Percentiles rank a stretch among this genome's conserved stretches.
These are phyloP conservation scores for Elsinoe perseae DNA, from an alignment of 2,329 filamentous ascomycete species.

Conservation along the genomic window DNA sequence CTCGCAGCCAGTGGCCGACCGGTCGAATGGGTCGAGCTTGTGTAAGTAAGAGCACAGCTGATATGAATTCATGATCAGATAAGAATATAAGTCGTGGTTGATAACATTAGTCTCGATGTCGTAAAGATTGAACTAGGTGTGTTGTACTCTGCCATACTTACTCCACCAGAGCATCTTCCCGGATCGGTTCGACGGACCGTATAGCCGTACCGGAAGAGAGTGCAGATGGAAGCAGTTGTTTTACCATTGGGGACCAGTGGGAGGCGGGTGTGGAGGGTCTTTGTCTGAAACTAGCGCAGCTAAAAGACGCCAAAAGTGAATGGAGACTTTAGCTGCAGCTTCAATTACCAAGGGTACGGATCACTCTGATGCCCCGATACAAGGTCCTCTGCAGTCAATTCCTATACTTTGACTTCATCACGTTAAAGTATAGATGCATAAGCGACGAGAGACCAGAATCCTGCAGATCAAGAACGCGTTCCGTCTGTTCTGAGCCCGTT, in stretches of 20 bases:
- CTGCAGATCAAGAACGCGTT: slow-evolving; percentile 1
- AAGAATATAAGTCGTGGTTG: no score
- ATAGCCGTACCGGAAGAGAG: background rate
- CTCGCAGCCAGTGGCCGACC: no score
- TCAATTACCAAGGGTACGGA: slow-evolving; percentile 6
- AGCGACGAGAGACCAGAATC: background rate
- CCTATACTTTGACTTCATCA: background rate
- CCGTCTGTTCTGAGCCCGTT: background rate
- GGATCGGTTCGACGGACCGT: background rate
- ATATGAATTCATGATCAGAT: no score
- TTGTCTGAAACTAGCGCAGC: slow-evolving; percentile 13
- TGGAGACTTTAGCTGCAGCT: background rate
- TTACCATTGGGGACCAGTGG: background rate
- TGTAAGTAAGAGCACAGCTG: no score
- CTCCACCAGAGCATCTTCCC: background rate
- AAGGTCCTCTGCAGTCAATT: background rate
- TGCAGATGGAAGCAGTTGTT: background rate
- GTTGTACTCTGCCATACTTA: no score
- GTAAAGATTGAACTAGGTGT: no score
- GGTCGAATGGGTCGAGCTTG: no score
- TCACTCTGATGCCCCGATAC: background rate
- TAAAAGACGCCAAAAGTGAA: background rate
- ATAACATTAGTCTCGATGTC: no score
- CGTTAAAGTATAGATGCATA: background rate
- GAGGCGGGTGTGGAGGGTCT: background rate